phyloP scores from a whole-genome alignment of 164 flowering plant species.

The Cinnamomum chago region DNA sequence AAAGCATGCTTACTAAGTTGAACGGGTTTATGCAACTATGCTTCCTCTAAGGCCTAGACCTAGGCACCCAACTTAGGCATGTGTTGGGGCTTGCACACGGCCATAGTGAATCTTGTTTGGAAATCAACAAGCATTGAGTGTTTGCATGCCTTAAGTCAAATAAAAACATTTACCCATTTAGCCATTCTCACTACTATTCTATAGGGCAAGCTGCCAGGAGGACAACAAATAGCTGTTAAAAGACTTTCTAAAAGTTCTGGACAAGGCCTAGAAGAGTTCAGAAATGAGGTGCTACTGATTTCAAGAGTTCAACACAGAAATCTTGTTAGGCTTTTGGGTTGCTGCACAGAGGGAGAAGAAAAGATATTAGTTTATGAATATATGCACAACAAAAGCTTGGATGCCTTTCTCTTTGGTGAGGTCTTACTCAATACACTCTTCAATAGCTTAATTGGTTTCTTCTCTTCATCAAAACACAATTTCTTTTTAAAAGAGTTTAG shows the following conservation, averaged over 20 bases:
- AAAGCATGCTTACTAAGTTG: neutral
- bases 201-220: conserved; percentile 30
- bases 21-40: neutral
- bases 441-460: neutral
- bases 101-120: neutral
- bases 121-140: neutral
- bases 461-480: neutral
- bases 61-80: neutral
- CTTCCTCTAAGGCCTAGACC: neutral
- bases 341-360: conserved; percentile 31
- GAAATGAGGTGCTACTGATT: conserved; percentile 28
- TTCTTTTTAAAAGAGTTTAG: too few species aligned
- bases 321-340: conserved; percentile 39
- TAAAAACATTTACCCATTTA: neutral
- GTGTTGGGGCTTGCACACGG: neutral
- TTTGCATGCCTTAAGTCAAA: neutral
- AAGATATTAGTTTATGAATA: conserved; percentile 39
- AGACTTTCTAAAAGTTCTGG: conserved; percentile 32
- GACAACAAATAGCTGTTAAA: conserved; percentile 38
- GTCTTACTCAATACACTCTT: neutral
- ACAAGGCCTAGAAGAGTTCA: conserved; percentile 37
- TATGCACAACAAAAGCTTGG: conserved; percentile 34
- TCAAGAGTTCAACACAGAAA: conserved; percentile 43
- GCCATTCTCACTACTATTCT: neutral
- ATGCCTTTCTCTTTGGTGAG: conserved; percentile 26